Conservation (phyloP, 148 eudicot genomes). For the Vaccinium vitisidaea region DNA sequence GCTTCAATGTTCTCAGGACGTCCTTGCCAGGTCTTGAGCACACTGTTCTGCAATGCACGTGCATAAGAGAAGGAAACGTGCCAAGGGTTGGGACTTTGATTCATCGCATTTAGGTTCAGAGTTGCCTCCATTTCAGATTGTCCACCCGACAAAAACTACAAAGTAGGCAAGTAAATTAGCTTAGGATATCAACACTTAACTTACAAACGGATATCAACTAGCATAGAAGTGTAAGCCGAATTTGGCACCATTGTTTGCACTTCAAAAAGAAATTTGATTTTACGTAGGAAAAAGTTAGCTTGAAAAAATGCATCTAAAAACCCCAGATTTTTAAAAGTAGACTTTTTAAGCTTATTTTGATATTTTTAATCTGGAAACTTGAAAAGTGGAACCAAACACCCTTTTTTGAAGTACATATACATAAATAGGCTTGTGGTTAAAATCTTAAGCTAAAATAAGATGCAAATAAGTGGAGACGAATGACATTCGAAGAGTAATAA, state of each 20-base stretch:
- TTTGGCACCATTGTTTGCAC: not conserved
- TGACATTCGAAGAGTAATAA: not conserved
- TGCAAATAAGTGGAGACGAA: not conserved
- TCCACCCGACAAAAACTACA: slow-evolving; percentile 93
- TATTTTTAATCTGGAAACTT: not conserved
- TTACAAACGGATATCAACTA: not conserved
- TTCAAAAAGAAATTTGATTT: not conserved
- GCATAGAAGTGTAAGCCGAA: not conserved
- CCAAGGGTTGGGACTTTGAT: slow-evolving; percentile 98
- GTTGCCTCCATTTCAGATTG: slow-evolving; percentile 94
- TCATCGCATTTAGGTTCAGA: slow-evolving; percentile 88
- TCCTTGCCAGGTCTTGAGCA: slow-evolving; percentile 95
- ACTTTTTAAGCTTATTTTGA: not conserved
- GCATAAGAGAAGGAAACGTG: slow-evolving; percentile 97
- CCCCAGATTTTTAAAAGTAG: not conserved
- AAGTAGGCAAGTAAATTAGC: not conserved
- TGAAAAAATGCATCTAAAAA: not conserved
- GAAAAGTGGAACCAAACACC: not conserved
- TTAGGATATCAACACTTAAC: not conserved
- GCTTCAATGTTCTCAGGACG: slow-evolving; percentile 78
- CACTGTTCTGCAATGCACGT: slow-evolving; percentile 88
- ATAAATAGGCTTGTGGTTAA: not conserved
- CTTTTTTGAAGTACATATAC: not conserved
- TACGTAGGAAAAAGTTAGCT: not conserved
- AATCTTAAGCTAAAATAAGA: not conserved